Evolutionary conservation across 2,329 filamentous ascomycete species (phyloP), one percentile per base, ranked within the genome.

Genomic region (Calonectria montana): DNA sequence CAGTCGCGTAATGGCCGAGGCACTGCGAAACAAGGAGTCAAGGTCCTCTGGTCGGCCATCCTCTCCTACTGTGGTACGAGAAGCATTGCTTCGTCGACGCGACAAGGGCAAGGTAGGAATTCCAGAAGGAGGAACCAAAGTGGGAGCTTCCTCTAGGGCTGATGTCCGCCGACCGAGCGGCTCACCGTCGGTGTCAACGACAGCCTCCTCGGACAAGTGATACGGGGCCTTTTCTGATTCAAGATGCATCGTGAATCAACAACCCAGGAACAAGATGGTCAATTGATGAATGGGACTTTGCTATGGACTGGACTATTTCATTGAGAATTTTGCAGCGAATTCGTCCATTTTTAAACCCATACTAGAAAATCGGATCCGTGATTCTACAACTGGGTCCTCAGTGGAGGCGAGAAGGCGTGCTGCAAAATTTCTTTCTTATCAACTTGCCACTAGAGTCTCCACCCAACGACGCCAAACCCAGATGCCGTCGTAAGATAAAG

Each of bases 1-100:
- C 12, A 48, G n/a, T n/a, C 67, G 45, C 16, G 59, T 65, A n/a
- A 69, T 39, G 3, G 59, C 67, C 10, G 67, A 69, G 8, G 67
- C 67, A 25, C 67, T 69, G 47, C 67, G 48, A 35, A 65, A 50
- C 27, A 69, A 53, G 9, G 37, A 31, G 8, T 64, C 67, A 4
- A 69, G 37, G 47, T 69, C 59, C 16, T 69, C 67, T 25, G 48
- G 39, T n/a, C 47, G 47, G n/a, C 59, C 25, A 64, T 69, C 67
- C 13, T 69, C 67, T 41, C 41, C 55, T 1, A 47, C 37, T 1
- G 67, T 65, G 12, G 47, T 47, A 16, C 47, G 67, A 16, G 67
- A 69, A 5, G 67, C 59, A 15, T 50, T 69, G 59, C 67, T 69
- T 53, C 67, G 45, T 43, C 67, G 57, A 35, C 67, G 67, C 9